Percentiles rank a stretch among this genome's conserved stretches.
Conservation (phyloP, 2,329 filamentous ascomycete species). For the Blastomyces gilchristii region DNA sequence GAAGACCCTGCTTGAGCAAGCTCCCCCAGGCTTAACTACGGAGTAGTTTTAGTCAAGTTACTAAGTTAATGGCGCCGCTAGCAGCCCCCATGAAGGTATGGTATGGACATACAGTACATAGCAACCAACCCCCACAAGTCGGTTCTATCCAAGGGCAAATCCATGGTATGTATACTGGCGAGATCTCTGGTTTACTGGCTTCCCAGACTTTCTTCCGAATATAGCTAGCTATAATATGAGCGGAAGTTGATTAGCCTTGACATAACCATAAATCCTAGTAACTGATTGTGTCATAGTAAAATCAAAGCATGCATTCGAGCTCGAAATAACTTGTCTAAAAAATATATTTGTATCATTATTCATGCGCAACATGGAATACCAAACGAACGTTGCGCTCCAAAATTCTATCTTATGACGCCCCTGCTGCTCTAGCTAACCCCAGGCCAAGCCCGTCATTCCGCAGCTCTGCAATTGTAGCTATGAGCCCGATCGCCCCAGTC, state of each 20-base stretch:
- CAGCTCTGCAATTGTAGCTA: not conserved
- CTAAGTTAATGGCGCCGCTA: not conserved
- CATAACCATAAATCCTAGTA: too few relatives aligned
- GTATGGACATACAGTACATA: too few relatives aligned
- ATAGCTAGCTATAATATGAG: too few relatives aligned
- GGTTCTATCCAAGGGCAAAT: too few relatives aligned
- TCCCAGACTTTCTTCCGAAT: too few relatives aligned
- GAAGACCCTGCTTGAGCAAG: not conserved
- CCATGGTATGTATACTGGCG: too few relatives aligned
- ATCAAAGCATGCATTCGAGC: too few relatives aligned
- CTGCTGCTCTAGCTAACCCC: not conserved
- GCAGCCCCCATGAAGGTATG: not conserved
- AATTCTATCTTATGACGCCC: not conserved
- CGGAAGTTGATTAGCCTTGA: too few relatives aligned
- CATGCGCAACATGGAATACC: not conserved
- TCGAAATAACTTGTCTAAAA: too few relatives aligned
- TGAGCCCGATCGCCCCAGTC: not conserved
- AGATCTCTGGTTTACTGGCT: too few relatives aligned
- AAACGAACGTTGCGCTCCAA: not conserved
- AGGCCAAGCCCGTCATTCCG: not conserved
- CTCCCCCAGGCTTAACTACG: not conserved
- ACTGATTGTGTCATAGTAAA: too few relatives aligned
- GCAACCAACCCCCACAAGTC: too few relatives aligned
- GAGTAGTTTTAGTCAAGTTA: not conserved
- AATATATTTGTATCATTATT: not conserved